Evolutionary conservation across 306 rosid genomes (phyloP).

Genomic region (Sesbania bispinosa): DNA sequence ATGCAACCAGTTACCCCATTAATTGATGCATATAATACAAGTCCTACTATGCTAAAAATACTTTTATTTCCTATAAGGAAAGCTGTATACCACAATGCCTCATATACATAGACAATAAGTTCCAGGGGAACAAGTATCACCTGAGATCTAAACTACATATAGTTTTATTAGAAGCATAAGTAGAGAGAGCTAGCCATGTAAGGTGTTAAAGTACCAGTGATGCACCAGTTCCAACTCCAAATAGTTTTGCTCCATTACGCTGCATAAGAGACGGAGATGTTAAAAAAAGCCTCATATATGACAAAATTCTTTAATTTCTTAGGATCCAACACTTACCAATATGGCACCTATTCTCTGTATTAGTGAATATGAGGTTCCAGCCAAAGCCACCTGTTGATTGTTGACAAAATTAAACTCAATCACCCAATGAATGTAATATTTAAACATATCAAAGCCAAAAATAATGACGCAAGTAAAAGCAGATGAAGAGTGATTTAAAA

Average conservation of each 20-base stretch:
- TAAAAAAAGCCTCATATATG: not conserved
- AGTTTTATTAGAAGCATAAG: too few species aligned
- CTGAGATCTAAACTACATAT: too few species aligned
- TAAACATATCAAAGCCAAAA: not conserved
- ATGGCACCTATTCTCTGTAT: slow-evolving; percentile 65
- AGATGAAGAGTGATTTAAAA: not conserved
- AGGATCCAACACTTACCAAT: slow-evolving; percentile 44
- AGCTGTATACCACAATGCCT: not conserved
- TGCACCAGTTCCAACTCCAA: slow-evolving; percentile 87
- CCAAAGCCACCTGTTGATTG: slow-evolving; percentile 49
- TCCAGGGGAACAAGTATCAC: not conserved
- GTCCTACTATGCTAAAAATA: not conserved
- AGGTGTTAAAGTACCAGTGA: slow-evolving; percentile 43
- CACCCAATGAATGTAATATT: not conserved
- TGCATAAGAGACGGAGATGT: slow-evolving; percentile 41
- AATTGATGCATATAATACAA: not conserved
- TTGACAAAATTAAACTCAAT: slow-evolving; percentile 9
- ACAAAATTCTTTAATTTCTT: not conserved
- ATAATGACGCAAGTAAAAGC: not conserved
- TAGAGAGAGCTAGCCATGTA: not conserved
- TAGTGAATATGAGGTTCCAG: slow-evolving; percentile 50
- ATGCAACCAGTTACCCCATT: not conserved
- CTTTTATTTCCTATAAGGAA: not conserved
- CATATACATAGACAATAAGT: not conserved
- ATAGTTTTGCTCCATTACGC: slow-evolving; percentile 90